Base-by-base conservation (phyloP, 192 early-diverging fungal species). In the Chytriomyces sp. region DNA sequence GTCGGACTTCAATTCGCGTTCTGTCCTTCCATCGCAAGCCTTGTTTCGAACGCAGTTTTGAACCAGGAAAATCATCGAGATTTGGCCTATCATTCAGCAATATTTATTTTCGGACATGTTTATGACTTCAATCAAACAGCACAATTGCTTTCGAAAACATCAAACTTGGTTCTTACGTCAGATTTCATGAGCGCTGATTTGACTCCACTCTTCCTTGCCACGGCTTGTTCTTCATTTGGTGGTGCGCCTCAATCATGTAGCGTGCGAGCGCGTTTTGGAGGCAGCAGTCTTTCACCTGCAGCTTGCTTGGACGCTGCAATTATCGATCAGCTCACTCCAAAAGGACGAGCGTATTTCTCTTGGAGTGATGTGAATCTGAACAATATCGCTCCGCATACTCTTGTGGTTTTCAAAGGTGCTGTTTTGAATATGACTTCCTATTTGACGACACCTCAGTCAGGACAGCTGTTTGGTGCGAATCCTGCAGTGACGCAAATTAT, bases 381-480 rank as follows among this genome's bases (percentile, higher is more conserved):
- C 47, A 49, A 61, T 46, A 18, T 45, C 0, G 46, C 82, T 8
- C 86, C 86, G 1, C 84, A 87, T 53, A 61, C 67, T 11, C 81
- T 87, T 6, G 28, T 83, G 44, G 82, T 73, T 23, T 88, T 59
- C 78, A 88, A 88, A 63, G 82, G 83, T 13, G 61, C 49, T 9
- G 81, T 84, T 44, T 67, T 87, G 11, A 87, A 87, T 64, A 50
- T 87, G 50, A 84, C 86, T 5, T 43, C 60, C 18, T 80, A 80
- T 50, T 48, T 69, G 26, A 68, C 61, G 35, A 61, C 60, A n/a
- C 53, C 69, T 13, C 9, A 35, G 16, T 47, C 69, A 7, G 64
- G 62, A 24, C 59, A 45, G 50, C 78, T 62, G 0, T 67, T 83
- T 60, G 75, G 61, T 61, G 28, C 26, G 10, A 45, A 50, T 23